Percentiles rank a stretch among this genome's conserved stretches.
phyloP scores from a whole-genome alignment of 176 grass and related monocot genomes.

The Guadua angustifolia region DNA sequence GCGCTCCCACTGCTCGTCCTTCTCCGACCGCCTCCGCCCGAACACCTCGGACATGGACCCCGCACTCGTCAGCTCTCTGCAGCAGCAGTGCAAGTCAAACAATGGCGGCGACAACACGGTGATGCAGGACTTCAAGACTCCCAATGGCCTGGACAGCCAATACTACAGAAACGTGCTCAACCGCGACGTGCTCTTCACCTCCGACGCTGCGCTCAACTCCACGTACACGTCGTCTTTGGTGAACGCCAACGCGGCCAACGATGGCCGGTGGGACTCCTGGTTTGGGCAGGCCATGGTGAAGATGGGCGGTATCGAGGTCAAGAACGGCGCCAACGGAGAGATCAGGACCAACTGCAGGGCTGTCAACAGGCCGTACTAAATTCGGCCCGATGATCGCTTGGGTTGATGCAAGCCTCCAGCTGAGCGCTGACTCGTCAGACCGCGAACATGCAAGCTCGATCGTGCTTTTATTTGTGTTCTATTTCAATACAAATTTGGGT shows the following conservation, averaged over 20 bases:
- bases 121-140: not conserved
- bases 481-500: too few species aligned
- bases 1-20: constrained; percentile 48
- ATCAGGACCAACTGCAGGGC: too few species aligned
- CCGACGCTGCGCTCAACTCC: constrained; percentile 34
- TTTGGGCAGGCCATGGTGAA: too few species aligned
- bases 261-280: too few species aligned
- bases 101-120: not conserved
- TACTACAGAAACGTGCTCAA: constrained; percentile 48
- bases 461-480: too few species aligned
- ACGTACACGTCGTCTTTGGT: too few species aligned
- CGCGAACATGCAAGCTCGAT: too few species aligned
- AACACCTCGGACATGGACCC: constrained; percentile 32
- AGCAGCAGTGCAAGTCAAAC: not conserved
- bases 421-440: too few species aligned
- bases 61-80: not conserved
- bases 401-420: too few species aligned
- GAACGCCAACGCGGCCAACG: too few species aligned
- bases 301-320: constrained; percentile 47
- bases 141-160: constrained; percentile 34
- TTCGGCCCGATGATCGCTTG: too few species aligned
- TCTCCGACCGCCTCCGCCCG: constrained; percentile 26
- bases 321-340: constrained; percentile 44
- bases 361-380: too few species aligned
- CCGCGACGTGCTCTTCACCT: constrained; percentile 32